Percentiles rank a stretch among this genome's conserved stretches.
Evolutionary conservation across 1,284 basidiomycete genomes (phyloP).

Genomic region (Cutaneotrichosporon cyanovorans): DNA sequence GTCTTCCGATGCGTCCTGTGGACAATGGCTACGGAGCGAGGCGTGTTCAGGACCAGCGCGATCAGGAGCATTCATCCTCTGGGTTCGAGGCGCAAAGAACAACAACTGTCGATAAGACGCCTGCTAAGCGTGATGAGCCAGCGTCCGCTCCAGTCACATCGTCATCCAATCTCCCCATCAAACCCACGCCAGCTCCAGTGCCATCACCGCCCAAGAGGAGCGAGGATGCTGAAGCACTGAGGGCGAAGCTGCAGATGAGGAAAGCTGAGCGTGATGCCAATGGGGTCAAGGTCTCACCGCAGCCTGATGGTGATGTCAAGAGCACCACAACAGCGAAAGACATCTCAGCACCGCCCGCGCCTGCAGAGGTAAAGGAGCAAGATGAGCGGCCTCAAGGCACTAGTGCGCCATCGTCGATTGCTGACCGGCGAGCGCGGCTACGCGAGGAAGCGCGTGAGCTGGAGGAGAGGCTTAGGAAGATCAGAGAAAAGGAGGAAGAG

Average conservation of each 20-base stretch:
- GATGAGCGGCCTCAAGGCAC: neutral
- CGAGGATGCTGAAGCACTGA: neutral
- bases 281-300: too few species aligned
- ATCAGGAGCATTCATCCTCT: too few species aligned
- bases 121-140: too few species aligned
- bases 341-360: too few species aligned
- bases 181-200: too few species aligned
- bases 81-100: too few species aligned
- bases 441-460: slow-evolving; percentile 16
- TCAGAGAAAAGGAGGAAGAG: slow-evolving; percentile 17
- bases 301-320: too few species aligned
- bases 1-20: too few species aligned
- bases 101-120: too few species aligned
- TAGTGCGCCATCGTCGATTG: neutral
- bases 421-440: slow-evolving; percentile 10
- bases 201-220: neutral
- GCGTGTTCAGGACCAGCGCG: neutral
- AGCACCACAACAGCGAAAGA: too few species aligned
- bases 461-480: slow-evolving; percentile 8
- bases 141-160: too few species aligned
- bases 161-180: too few species aligned
- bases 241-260: neutral
- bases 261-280: neutral
- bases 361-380: neutral
- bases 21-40: neutral